These are phyloP conservation scores for Piper betle DNA, from an alignment of 164 flowering plant species.

Conservation along the genomic window DNA sequence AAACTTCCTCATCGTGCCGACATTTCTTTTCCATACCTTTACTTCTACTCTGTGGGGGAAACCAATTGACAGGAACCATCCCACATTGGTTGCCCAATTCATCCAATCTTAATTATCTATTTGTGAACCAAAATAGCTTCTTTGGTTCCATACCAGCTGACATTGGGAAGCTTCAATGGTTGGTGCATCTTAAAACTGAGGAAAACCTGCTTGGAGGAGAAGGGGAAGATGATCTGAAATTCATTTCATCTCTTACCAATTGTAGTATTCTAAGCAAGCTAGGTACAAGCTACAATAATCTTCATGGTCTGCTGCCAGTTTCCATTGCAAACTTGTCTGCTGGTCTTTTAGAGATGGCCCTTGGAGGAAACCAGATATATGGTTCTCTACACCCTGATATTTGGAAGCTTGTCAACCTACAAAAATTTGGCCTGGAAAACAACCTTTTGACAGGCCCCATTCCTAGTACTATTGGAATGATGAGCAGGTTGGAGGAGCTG, in stretches of 20 bases:
- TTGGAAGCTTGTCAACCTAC: neutral
- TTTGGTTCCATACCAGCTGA: constrained; percentile 1
- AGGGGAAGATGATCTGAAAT: constrained; percentile 12
- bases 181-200: neutral
- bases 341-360: neutral
- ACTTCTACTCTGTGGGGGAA: constrained; percentile 13
- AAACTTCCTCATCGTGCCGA: constrained; percentile 3
- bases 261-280: constrained; percentile 19
- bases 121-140: constrained; percentile 19
- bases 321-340: constrained; percentile 37
- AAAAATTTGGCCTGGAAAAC: neutral
- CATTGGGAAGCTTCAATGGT: neutral
- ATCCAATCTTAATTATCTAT: constrained; percentile 18
- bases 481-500: neutral
- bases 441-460: neutral
- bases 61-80: constrained; percentile 30
- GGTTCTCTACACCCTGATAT: neutral
- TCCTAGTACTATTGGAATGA: neutral
- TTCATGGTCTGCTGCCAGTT: constrained; percentile 32
- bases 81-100: constrained; percentile 32
- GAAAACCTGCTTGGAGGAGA: neutral
- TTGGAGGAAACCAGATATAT: neutral
- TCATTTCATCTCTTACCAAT: constrained; percentile 23
- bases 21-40: constrained; percentile 19
- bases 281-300: constrained; percentile 22